Conservation (phyloP, 257 asterid genomes). For the Solanum microdontum region DNA sequence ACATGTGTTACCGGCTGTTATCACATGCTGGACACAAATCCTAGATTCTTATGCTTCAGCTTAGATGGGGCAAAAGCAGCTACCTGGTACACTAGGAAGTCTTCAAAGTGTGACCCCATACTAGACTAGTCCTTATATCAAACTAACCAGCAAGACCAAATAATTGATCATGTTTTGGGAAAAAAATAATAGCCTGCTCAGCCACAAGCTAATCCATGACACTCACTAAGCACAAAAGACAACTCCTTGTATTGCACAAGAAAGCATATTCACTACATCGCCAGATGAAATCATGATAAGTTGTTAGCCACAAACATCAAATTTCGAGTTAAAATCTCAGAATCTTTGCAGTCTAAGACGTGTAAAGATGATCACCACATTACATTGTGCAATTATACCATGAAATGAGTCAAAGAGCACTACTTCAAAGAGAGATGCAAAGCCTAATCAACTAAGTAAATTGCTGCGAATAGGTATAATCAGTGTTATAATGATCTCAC, state of each 20-base stretch:
- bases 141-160: neutral
- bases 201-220: neutral
- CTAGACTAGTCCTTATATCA: neutral
- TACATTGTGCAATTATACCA: neutral
- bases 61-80: neutral
- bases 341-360: neutral
- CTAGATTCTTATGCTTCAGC: neutral
- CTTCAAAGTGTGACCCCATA: neutral
- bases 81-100: neutral
- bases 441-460: neutral
- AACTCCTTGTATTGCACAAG: neutral
- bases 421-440: neutral
- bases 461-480: neutral
- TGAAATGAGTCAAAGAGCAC: neutral
- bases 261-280: neutral
- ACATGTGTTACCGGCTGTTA: neutral
- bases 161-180: neutral
- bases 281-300: neutral
- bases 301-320: neutral
- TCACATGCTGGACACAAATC: neutral
- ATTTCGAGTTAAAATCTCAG: neutral
- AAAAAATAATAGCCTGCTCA: neutral
- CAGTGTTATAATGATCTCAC: slow-evolving; percentile 22
- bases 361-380: neutral
- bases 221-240: neutral